Conservation (phyloP, 2,329 filamentous ascomycete genomes). For the Mycogone perniciosa region DNA sequence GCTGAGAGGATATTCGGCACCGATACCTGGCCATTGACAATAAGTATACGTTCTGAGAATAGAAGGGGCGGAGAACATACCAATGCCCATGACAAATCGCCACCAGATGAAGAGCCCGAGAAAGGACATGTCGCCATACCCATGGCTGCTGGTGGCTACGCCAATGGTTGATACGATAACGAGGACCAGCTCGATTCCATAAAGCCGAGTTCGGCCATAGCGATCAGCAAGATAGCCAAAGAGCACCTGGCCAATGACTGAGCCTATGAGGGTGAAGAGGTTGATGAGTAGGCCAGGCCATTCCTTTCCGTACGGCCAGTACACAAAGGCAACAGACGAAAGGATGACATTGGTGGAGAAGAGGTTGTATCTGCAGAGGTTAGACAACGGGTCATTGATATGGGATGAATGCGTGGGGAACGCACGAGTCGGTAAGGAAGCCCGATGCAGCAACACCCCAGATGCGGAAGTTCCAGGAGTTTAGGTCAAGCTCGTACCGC, state of each 20-base stretch:
- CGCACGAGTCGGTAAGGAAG: slow-evolving; percentile 48
- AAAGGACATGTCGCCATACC: slow-evolving; percentile 44
- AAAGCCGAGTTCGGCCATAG: slow-evolving; percentile 48
- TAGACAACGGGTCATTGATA: slow-evolving; percentile 2
- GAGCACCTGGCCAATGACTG: slow-evolving; percentile 44
- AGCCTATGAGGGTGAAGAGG: slow-evolving; percentile 46
- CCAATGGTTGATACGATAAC: slow-evolving; percentile 53
- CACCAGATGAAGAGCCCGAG: slow-evolving; percentile 46
- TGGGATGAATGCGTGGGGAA: slow-evolving; percentile 7
- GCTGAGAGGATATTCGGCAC: slow-evolving; percentile 62
- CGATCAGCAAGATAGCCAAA: slow-evolving; percentile 50
- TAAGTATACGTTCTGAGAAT: background rate
- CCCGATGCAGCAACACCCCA: slow-evolving; percentile 51
- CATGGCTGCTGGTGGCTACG: slow-evolving; percentile 45
- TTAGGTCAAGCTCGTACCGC: slow-evolving; percentile 47
- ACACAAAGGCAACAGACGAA: slow-evolving; percentile 47
- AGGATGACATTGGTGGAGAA: slow-evolving; percentile 50
- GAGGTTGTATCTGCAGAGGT: slow-evolving; percentile 40
- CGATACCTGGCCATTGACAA: slow-evolving; percentile 41
- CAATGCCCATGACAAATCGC: slow-evolving; percentile 50
- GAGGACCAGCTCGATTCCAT: slow-evolving; percentile 50
- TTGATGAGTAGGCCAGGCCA: slow-evolving; percentile 46
- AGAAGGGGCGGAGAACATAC: slow-evolving; percentile 22
- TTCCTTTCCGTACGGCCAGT: slow-evolving; percentile 40
- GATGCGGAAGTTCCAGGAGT: slow-evolving; percentile 48